These are phyloP conservation scores for Suillus cothurnatus DNA, from an alignment of 768 basidiomycete genomes.

Conservation along the genomic window DNA sequence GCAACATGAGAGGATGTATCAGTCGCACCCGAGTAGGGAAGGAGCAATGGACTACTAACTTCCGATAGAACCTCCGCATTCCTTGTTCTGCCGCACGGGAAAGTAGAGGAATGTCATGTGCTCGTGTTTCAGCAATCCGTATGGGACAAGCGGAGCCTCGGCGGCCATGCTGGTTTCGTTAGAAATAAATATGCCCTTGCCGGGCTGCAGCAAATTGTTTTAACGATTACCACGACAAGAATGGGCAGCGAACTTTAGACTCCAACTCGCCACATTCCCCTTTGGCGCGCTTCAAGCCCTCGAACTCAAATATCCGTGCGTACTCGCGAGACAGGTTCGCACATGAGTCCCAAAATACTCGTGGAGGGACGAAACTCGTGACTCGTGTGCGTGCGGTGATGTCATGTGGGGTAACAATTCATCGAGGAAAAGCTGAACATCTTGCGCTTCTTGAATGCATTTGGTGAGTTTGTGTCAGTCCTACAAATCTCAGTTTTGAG, in stretches of 20 bases:
- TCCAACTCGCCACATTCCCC: constrained; percentile 66
- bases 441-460: constrained; percentile 73
- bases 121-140: constrained; percentile 89
- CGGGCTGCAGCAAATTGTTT: constrained; percentile 52
- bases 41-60: constrained; percentile 39
- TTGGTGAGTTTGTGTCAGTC: constrained; percentile 53
- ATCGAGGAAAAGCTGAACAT: constrained; percentile 88
- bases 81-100: constrained; percentile 90
- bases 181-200: constrained; percentile 74
- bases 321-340: constrained; percentile 95
- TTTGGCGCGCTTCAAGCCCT: constrained; percentile 93
- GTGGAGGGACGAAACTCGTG: constrained; percentile 88
- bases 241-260: constrained; percentile 42
- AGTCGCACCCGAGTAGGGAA: background rate
- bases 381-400: constrained; percentile 81
- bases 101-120: constrained; percentile 97
- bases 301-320: constrained; percentile 93
- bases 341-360: constrained; percentile 97
- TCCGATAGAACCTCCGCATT: constrained; percentile 88
- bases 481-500: background rate
- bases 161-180: constrained; percentile 45
- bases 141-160: constrained; percentile 47
- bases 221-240: background rate
- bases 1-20: constrained; percentile 73
- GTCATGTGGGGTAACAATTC: constrained; percentile 94